A percentile compares a stretch with the other conserved stretches of the same genome.
These are phyloP conservation scores for Fusarium palustre DNA, from an alignment of 2,329 filamentous ascomycete genomes.

Conservation along the genomic window DNA sequence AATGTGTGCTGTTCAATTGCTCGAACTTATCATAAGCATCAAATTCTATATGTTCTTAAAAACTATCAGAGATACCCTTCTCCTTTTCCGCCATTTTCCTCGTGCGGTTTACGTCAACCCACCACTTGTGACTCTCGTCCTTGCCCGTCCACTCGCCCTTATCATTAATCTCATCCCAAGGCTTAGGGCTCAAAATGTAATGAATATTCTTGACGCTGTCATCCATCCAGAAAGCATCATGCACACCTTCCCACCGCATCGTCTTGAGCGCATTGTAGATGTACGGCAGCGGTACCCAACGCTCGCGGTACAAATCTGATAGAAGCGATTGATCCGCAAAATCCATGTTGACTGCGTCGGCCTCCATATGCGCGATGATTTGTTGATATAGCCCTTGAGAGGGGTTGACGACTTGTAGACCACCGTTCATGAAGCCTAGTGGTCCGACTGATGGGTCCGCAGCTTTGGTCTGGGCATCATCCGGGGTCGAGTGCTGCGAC, in stretches of 20 bases:
- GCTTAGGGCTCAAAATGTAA: constrained; percentile 71
- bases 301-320: constrained; percentile 64
- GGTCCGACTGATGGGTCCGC: constrained; percentile 59
- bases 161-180: constrained; percentile 66
- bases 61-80: constrained; percentile 51
- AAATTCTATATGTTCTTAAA: constrained; percentile 6
- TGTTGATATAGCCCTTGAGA: constrained; percentile 60
- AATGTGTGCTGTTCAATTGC: neutral
- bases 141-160: constrained; percentile 58
- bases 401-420: constrained; percentile 68
- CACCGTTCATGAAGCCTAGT: constrained; percentile 62
- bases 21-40: neutral
- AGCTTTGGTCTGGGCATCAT: constrained; percentile 59
- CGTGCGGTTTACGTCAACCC: constrained; percentile 62
- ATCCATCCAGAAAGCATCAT: constrained; percentile 68
- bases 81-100: constrained; percentile 57
- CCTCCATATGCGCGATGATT: constrained; percentile 64
- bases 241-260: constrained; percentile 64
- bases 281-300: constrained; percentile 70
- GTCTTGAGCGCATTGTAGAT: constrained; percentile 74
- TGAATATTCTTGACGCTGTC: constrained; percentile 70
- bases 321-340: constrained; percentile 72
- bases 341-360: constrained; percentile 60
- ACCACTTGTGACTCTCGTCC: constrained; percentile 67
- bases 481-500: constrained; percentile 61